Evolutionary conservation across 177 flowering plant species (phyloP).

Genomic region (Vitis hybrid): DNA sequence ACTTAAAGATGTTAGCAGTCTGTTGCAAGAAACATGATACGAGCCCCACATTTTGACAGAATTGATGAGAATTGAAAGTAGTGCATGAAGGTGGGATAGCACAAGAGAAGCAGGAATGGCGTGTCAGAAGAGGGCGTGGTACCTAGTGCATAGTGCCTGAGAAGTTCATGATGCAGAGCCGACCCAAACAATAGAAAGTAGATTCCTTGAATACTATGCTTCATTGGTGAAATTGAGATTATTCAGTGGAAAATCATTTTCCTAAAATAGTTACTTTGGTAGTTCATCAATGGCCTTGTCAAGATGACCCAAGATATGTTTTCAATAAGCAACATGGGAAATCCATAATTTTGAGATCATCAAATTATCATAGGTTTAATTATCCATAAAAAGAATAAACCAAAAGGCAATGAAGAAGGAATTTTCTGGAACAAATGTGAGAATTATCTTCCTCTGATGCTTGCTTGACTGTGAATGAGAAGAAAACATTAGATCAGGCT

Average conservation of each 20-base stretch:
- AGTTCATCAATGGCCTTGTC: background rate
- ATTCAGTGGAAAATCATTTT: background rate
- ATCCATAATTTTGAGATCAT: background rate
- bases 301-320: background rate
- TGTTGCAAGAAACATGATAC: too few relatives aligned
- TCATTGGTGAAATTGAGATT: background rate
- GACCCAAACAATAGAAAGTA: background rate
- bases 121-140: background rate
- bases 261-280: background rate
- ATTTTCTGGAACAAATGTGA: background rate
- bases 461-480: too few relatives aligned
- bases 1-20: too few relatives aligned
- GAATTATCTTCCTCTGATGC: background rate
- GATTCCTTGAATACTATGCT: background rate
- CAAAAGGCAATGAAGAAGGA: background rate
- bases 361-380: background rate
- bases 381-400: background rate
- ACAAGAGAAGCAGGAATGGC: background rate
- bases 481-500: too few relatives aligned
- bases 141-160: background rate
- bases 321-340: background rate
- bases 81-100: background rate
- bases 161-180: background rate
- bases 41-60: too few relatives aligned
- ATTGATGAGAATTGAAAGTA: too few relatives aligned